Evolutionary conservation across 1,284 basidiomycete genomes (phyloP).

Genomic region (Baeospora myosura): DNA sequence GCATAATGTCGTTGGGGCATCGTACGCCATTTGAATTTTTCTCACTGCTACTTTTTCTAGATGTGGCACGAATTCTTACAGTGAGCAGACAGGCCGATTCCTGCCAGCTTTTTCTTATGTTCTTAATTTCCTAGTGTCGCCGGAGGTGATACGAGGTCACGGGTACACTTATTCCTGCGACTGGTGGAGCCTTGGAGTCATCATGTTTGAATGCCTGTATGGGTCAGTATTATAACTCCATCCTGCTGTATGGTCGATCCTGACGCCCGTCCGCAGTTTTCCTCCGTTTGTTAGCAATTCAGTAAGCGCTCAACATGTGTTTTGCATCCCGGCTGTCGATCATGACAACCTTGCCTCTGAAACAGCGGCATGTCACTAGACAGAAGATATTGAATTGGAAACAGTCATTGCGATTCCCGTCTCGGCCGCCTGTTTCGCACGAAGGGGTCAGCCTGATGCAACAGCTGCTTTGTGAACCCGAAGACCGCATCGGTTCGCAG

Average conservation of each 20-base stretch:
- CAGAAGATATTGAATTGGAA: conserved; percentile 94
- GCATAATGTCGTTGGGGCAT: conserved; percentile 15
- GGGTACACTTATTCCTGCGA: conserved; percentile 94
- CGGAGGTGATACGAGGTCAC: conserved; percentile 89
- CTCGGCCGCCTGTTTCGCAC: conserved; percentile 74
- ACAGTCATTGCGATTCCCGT: conserved; percentile 80
- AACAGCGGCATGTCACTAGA: conserved; percentile 78
- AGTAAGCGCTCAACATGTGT: conserved; percentile 40
- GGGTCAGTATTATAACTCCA: conserved; percentile 47
- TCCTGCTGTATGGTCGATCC: conserved; percentile 15
- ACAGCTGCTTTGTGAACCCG: conserved; percentile 85
- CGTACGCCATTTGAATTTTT: conserved; percentile 10
- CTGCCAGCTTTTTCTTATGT: conserved; percentile 6
- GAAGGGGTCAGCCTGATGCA: conserved; percentile 86
- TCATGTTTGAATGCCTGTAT: conserved; percentile 86
- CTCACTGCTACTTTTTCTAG: conserved; percentile 31
- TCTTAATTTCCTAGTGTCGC: conserved; percentile 61
- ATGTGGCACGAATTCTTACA: conserved; percentile 87
- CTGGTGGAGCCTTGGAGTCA: conserved; percentile 97
- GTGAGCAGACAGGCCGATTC: conserved; percentile 37
- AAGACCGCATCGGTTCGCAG: conserved; percentile 84
- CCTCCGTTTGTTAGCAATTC: conserved; percentile 91
- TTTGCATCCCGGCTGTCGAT: conserved; percentile 6
- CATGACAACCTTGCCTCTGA: conserved; percentile 2
- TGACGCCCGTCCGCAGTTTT: conserved; percentile 49